phyloP scores from a whole-genome alignment of 2,329 filamentous ascomycete species.

The Colletotrichum sp. region DNA sequence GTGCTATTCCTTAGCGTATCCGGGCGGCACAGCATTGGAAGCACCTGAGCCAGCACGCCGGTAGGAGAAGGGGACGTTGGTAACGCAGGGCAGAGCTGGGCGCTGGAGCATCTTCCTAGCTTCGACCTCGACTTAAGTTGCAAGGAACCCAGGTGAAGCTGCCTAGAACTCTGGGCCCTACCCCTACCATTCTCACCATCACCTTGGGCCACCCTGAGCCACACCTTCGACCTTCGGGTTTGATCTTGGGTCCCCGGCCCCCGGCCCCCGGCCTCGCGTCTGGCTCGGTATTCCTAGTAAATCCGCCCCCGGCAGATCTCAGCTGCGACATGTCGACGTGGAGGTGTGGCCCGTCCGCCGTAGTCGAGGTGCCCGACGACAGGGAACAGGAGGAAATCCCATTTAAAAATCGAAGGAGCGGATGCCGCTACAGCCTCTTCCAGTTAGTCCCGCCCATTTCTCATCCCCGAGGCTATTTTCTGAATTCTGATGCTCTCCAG shows the following conservation, averaged over 20 bases:
- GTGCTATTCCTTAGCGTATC: neutral
- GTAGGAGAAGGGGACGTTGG: neutral
- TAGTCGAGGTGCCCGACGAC: constrained; percentile 7
- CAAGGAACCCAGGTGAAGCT: constrained; percentile 1
- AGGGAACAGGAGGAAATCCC: constrained; percentile 10
- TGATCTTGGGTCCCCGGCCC: neutral
- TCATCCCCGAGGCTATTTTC: constrained; percentile 3
- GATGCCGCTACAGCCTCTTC: constrained; percentile 4
- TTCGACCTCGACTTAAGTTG: neutral
- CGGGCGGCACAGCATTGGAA: neutral
- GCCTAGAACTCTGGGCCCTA: neutral
- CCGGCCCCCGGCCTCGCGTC: constrained; percentile 4
- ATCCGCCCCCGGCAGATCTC: constrained; percentile 18
- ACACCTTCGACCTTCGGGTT: neutral
- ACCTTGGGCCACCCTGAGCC: neutral
- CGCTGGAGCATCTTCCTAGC: neutral
- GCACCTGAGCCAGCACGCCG: neutral
- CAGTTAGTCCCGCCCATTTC: neutral
- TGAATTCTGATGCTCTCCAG: constrained; percentile 10
- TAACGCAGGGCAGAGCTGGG: neutral
- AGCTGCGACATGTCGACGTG: constrained; percentile 3
- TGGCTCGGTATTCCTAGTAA: constrained; percentile 20
- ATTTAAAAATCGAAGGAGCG: constrained; percentile 12
- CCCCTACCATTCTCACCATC: neutral
- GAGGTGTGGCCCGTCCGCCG: constrained; percentile 5